Conservation (phyloP, 345 rosid species). For the Moringa oleifera region DNA sequence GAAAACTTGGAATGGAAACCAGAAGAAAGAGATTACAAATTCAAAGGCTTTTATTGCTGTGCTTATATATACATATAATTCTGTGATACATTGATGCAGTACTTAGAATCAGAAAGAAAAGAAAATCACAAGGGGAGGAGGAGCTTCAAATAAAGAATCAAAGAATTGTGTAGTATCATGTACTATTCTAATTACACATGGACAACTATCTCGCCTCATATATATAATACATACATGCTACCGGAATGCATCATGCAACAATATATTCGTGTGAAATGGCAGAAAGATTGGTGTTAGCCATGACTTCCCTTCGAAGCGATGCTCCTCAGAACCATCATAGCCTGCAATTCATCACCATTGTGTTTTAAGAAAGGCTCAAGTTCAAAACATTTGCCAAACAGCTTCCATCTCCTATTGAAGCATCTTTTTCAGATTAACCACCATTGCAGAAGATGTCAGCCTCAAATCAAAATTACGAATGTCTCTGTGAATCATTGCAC, state of each 20-base stretch:
- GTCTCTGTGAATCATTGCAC: conserved; percentile 40
- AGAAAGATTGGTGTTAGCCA: background rate
- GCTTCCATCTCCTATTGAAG: background rate
- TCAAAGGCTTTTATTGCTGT: background rate
- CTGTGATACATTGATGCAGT: background rate
- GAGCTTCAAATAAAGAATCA: background rate
- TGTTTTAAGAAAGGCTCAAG: conserved; percentile 14
- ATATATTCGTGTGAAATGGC: background rate
- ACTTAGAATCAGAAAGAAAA: background rate
- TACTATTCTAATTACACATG: background rate
- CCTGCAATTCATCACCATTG: background rate
- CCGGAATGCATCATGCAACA: conserved; percentile 8
- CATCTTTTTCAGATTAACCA: conserved; percentile 1
- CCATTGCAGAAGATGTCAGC: background rate
- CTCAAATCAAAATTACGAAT: conserved; percentile 3
- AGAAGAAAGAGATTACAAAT: too few relatives aligned
- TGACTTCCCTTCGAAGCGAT: background rate
- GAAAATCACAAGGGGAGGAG: background rate
- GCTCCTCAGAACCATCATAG: background rate
- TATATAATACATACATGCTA: background rate
- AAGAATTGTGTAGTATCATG: background rate
- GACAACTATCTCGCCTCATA: conserved; percentile 8
- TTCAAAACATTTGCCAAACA: conserved; percentile 10
- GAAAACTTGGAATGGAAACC: too few relatives aligned
- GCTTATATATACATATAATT: too few relatives aligned